Evolutionary conservation across 768 basidiomycete species (phyloP).

Genomic region (Scleroderma bovista): DNA sequence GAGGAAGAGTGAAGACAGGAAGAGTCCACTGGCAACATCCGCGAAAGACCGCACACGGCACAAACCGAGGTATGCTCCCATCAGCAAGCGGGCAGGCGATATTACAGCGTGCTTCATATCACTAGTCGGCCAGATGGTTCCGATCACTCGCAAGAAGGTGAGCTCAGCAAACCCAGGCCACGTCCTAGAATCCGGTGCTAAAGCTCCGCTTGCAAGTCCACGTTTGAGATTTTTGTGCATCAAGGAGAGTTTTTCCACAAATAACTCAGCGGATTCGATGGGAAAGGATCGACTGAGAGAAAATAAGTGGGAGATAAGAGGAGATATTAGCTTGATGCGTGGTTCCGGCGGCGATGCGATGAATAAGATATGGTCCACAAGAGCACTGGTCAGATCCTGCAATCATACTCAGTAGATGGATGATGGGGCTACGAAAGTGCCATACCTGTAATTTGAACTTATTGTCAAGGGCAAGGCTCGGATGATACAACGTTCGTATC

Average conservation of each 20-base stretch:
- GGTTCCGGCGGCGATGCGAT: slow-evolving; percentile 61
- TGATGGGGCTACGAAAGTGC: slow-evolving; percentile 1
- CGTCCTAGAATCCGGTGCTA: slow-evolving; percentile 60
- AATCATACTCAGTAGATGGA: slow-evolving; percentile 1
- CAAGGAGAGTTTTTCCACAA: slow-evolving; percentile 74
- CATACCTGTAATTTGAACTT: slow-evolving; percentile 86
- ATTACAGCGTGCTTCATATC: slow-evolving; percentile 90
- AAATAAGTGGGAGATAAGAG: slow-evolving; percentile 72
- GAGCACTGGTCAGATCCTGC: slow-evolving; percentile 67
- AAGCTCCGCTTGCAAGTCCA: slow-evolving; percentile 68
- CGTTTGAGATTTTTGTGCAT: slow-evolving; percentile 94
- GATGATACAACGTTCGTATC: slow-evolving; percentile 86
- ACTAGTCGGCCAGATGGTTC: slow-evolving; percentile 86
- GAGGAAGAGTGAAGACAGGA: slow-evolving; percentile 78
- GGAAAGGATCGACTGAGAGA: slow-evolving; percentile 80
- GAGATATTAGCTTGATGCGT: slow-evolving; percentile 52
- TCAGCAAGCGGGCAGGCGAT: slow-evolving; percentile 79
- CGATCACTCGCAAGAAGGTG: slow-evolving; percentile 71
- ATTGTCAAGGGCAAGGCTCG: slow-evolving; percentile 87
- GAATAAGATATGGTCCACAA: slow-evolving; percentile 86
- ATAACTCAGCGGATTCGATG: slow-evolving; percentile 68
- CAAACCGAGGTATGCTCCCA: slow-evolving; percentile 87
- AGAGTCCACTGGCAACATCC: slow-evolving; percentile 83
- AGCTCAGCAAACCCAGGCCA: slow-evolving; percentile 89
- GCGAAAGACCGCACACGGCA: slow-evolving; percentile 66